These are phyloP conservation scores for Lolium rigidum DNA, from an alignment of 176 grass and related monocot genomes.

Conservation along the genomic window DNA sequence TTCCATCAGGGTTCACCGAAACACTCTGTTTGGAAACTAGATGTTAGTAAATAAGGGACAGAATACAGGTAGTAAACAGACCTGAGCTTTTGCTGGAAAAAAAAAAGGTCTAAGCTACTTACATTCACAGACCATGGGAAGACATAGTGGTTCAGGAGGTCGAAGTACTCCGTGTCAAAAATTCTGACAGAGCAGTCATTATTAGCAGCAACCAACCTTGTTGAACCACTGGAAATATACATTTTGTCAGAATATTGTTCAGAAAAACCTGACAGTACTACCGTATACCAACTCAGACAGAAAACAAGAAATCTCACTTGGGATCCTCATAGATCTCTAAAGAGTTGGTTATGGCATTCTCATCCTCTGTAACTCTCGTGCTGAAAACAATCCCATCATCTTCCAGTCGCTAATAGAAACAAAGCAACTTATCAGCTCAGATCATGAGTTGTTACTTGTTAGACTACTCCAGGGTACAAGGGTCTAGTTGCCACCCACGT, in stretches of 20 bases:
- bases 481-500: conserved; percentile 14
- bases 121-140: conserved; percentile 94
- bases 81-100: background rate
- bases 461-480: background rate
- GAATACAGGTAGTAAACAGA: conserved; percentile 23
- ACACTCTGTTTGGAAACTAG: conserved; percentile 55
- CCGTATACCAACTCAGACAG: conserved; percentile 3
- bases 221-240: conserved; percentile 68
- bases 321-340: conserved; percentile 74
- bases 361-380: conserved; percentile 84
- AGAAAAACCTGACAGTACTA: background rate
- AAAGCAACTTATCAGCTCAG: conserved; percentile 8
- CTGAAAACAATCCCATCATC: conserved; percentile 81
- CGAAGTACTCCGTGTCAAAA: conserved; percentile 72
- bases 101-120: conserved; percentile 39
- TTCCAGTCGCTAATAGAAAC: conserved; percentile 58
- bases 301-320: conserved; percentile 52
- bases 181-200: conserved; percentile 85
- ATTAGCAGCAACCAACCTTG: conserved; percentile 66
- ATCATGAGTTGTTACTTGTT: conserved; percentile 13
- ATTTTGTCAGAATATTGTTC: conserved; percentile 29
- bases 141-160: conserved; percentile 57
- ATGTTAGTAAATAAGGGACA: conserved; percentile 13
- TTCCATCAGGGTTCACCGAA: conserved; percentile 78
- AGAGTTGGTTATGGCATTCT: conserved; percentile 93